Base-by-base conservation (phyloP, 257 asterid genomes). In the Ballota nigra region DNA sequence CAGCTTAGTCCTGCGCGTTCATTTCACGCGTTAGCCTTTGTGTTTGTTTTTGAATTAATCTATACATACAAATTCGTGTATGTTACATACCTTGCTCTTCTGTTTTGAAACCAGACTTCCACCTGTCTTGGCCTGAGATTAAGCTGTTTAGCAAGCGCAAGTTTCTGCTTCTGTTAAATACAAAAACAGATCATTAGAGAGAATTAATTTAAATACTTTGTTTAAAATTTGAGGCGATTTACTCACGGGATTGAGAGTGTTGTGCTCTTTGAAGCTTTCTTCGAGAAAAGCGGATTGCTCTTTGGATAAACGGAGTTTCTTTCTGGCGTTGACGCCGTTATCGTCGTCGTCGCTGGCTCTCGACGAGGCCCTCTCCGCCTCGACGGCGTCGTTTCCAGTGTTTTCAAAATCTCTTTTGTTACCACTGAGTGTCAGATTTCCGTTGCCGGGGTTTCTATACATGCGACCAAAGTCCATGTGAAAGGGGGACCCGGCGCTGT, bases 91-190 rank as follows among this genome's bases (percentile, higher is more conserved):
- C 98, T 87, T 36, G 98, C 98, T 49, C 97, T 83, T 71, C 98
- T 81, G 77, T 92, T 92, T 57, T 92, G 98, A 43, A 92, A 92
- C 98, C 98, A 92, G 13, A 92, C 98, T 78, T 92, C 98, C 0
- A 92, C 96, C 61, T 92, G 98, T 57, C 98, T 71, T 3, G 97
- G 91, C 71, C 91, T 77, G 3, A 92, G 96, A 81, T 82, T 90
- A 3, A 92, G 95, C 84, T 90, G 97, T 20, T 87, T 90, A 0
- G 96, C 97, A 4, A 92, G 95, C 26, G 90, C 97, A 1, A 76
- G 86, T 69, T 92, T 92, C 72, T 88, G 98, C 76, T 88, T 90
- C 97, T 88, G 87, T 57, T 3, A 19, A 40, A 38, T 3, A 12
- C 15, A 40, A 10, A 2, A 10, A 38, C 8, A 8, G 0, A 38